Conservation (phyloP, 2,329 filamentous ascomycete genomes). For the Lasiodiplodia theobromae region DNA sequence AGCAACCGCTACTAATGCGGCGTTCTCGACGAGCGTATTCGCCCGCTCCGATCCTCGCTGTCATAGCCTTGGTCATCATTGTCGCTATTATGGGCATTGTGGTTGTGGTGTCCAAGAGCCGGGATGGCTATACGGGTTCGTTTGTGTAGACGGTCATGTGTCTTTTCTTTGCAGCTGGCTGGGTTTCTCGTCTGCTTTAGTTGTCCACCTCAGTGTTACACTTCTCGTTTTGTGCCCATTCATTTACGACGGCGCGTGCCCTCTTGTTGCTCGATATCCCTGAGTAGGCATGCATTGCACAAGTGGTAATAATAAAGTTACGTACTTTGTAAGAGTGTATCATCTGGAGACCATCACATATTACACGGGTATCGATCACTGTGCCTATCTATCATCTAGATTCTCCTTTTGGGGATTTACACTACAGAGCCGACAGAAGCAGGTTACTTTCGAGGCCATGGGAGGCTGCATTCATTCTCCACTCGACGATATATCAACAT, state of each 20-base stretch:
- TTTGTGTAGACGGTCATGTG: background rate
- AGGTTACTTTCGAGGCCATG: too few relatives aligned
- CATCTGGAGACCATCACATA: background rate
- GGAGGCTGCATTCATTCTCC: too few relatives aligned
- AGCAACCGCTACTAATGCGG: slow-evolving; percentile 8
- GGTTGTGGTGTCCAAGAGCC: background rate
- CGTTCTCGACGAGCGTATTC: background rate
- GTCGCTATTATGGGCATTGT: background rate
- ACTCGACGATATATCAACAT: too few relatives aligned
- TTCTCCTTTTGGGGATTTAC: too few relatives aligned
- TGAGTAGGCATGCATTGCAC: background rate
- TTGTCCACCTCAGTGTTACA: too few relatives aligned
- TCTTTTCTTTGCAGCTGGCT: background rate
- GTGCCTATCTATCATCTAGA: too few relatives aligned
- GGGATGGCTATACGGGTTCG: background rate
- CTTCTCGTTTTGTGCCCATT: background rate
- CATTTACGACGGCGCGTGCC: background rate
- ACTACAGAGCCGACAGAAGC: too few relatives aligned
- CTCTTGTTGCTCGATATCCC: background rate
- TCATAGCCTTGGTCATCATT: background rate
- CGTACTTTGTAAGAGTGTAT: background rate
- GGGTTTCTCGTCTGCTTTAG: too few relatives aligned
- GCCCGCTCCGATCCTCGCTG: slow-evolving; percentile 5
- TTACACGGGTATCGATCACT: too few relatives aligned
- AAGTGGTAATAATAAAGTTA: background rate